These are phyloP conservation scores for Boletus rufocinnamomeus DNA, from an alignment of 768 basidiomycete genomes.

Conservation along the genomic window DNA sequence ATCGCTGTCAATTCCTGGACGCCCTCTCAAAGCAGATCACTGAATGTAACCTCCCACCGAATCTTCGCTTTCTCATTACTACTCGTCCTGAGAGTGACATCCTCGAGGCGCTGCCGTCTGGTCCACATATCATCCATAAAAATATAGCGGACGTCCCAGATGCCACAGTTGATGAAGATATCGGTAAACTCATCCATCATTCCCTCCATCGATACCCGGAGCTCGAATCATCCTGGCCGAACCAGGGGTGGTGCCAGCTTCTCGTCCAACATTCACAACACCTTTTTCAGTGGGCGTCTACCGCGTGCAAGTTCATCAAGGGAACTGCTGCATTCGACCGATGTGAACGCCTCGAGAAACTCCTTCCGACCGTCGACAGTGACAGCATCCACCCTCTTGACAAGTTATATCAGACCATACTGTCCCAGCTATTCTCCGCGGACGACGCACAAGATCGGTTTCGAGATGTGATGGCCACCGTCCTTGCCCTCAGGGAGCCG, in stretches of 20 bases:
- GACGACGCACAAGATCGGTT: no score
- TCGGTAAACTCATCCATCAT: background rate
- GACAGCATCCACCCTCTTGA: no score
- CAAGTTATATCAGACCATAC: no score
- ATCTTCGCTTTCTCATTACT: background rate
- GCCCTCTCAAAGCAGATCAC: background rate
- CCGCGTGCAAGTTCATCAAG: no score
- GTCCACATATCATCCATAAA: background rate
- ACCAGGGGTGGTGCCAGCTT: no score
- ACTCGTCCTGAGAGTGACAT: background rate
- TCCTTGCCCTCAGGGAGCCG: background rate
- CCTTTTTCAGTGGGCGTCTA: no score
- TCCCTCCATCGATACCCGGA: background rate
- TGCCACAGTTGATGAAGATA: background rate
- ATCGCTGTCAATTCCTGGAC: background rate
- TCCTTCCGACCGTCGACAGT: rapidly evolving
- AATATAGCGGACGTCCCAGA: background rate
- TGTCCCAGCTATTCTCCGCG: no score
- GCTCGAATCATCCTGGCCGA: background rate
- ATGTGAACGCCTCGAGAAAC: no score
- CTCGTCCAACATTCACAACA: no score
- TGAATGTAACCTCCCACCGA: background rate
- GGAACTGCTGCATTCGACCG: no score
- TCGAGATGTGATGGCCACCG: background rate
- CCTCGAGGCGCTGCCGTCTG: background rate